Evolutionary conservation across 768 basidiomycete genomes (phyloP).

Genomic region (Xerocomus spinulosus): DNA sequence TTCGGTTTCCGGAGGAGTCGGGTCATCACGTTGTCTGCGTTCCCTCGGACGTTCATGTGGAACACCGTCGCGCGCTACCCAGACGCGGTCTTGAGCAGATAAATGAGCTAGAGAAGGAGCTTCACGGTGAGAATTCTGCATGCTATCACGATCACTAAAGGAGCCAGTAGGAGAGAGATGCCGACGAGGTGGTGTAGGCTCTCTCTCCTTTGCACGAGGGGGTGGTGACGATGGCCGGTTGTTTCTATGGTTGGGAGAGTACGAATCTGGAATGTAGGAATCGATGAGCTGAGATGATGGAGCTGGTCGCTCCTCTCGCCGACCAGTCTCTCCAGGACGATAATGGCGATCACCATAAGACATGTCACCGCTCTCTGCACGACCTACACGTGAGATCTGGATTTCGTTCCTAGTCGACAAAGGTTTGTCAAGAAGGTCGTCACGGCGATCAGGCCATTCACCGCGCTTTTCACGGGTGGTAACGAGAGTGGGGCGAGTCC

Average conservation of each 20-base stretch:
- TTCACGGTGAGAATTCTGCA: slow-evolving; percentile 19
- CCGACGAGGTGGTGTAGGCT: slow-evolving; percentile 20
- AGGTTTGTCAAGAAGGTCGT: slow-evolving; percentile 26
- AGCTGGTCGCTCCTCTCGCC: slow-evolving; percentile 26
- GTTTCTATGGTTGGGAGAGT: slow-evolving; percentile 22
- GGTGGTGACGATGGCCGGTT: slow-evolving; percentile 22
- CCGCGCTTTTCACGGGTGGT: slow-evolving; percentile 21
- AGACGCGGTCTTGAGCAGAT: slow-evolving; percentile 24
- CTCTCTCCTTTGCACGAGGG: slow-evolving; percentile 22
- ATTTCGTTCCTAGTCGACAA: slow-evolving; percentile 22
- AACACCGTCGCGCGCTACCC: slow-evolving; percentile 13
- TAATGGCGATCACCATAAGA: slow-evolving; percentile 64
- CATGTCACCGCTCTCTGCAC: slow-evolving; percentile 31
- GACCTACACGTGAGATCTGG: slow-evolving; percentile 26
- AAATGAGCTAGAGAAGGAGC: slow-evolving; percentile 12
- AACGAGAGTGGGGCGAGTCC: slow-evolving; percentile 47
- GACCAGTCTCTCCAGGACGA: slow-evolving; percentile 40
- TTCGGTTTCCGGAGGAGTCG: slow-evolving; percentile 13
- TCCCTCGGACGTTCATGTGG: slow-evolving; percentile 21
- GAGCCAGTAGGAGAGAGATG: slow-evolving; percentile 17
- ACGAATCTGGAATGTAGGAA: slow-evolving; percentile 28
- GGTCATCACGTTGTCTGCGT: slow-evolving; percentile 25
- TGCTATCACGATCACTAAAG: slow-evolving; percentile 21
- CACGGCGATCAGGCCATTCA: slow-evolving; percentile 23
- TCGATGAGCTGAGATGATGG: slow-evolving; percentile 20